Base-by-base conservation (phyloP, 805 yeast species). In the Nakazawaea pomicola region DNA sequence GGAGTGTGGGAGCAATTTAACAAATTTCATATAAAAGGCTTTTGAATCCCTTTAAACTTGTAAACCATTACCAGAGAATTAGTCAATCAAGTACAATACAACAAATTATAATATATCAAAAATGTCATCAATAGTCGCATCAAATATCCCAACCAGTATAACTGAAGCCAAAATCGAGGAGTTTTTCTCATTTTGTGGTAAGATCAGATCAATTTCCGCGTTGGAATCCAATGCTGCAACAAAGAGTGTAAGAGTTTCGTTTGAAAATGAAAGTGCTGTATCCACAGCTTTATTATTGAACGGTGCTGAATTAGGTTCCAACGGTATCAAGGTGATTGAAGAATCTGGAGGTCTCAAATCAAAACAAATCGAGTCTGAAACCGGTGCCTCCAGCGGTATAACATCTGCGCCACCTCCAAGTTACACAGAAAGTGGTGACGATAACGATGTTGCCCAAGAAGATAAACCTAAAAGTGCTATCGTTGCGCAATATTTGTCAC, bases 111-210 rank as follows among this genome's bases (percentile, higher is more conserved):
- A 24, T 4, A 24, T 24, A 24, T 11, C 28, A 24, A 24, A 14
- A 28, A 28, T 42, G 45, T 42, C 45, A 28, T 53, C 78, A 8
- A 64, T 83, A 33, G 64, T 70, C 45, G 87, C 78, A 17, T 68
- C 78, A 14, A 72, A 78, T 46, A 69, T 83, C 30, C 76, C 85
- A 30, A 50, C 61, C 4, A 49, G 67, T 23, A 71, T 79, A 29
- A 50, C 76, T 4, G 64, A 69, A 34, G 67, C 68, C 29, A 76
- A 80, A 51, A 57, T 83, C 25, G 61, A 66, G 33, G 83, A 82
- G 46, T 84, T 84, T 61, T 84, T 85, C 60, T 67, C 83, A 18
- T 84, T 84, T 60, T 83, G 93, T 55, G 95, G 95, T 14, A 70
- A 67, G 40, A 61, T 74, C 42, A 57, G 62, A 41, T 46, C 60